phyloP scores from a whole-genome alignment of 2,329 filamentous ascomycete genomes.

The Ophiocordyceps unilateralis region DNA sequence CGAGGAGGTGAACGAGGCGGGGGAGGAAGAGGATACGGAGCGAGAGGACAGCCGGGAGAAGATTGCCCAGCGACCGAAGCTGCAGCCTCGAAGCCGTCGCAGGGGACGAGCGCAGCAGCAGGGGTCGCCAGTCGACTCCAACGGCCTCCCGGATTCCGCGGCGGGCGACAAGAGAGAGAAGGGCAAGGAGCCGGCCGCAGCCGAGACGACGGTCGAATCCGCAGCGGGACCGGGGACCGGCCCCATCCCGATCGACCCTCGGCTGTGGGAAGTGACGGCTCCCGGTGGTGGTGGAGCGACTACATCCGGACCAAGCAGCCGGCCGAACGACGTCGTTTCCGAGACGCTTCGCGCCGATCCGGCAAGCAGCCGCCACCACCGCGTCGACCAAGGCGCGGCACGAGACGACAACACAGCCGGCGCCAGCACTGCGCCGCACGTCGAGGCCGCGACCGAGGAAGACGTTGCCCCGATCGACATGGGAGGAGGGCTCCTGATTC shows the following conservation, averaged over 20 bases:
- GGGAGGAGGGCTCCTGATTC: constrained; percentile 1
- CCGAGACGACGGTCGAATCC: not conserved
- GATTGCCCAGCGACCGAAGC: too few relatives aligned
- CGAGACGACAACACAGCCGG: not conserved
- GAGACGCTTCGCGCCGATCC: too few relatives aligned
- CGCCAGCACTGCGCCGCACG: not conserved
- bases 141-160: not conserved
- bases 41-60: too few relatives aligned
- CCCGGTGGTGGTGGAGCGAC: not conserved
- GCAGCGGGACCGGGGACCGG: not conserved
- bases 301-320: not conserved
- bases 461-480: not conserved
- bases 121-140: too few relatives aligned
- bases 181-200: not conserved
- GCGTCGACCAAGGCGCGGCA: not conserved
- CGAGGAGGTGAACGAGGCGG: too few relatives aligned
- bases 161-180: not conserved
- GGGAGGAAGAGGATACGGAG: too few relatives aligned
- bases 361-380: too few relatives aligned
- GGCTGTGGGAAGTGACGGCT: not conserved
- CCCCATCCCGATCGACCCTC: not conserved
- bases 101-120: too few relatives aligned
- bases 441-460: not conserved
- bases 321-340: not conserved
- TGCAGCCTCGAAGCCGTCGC: too few relatives aligned